Evolutionary conservation across 2,329 filamentous ascomycete genomes (phyloP).

Genomic region (Penicillium palitans): DNA sequence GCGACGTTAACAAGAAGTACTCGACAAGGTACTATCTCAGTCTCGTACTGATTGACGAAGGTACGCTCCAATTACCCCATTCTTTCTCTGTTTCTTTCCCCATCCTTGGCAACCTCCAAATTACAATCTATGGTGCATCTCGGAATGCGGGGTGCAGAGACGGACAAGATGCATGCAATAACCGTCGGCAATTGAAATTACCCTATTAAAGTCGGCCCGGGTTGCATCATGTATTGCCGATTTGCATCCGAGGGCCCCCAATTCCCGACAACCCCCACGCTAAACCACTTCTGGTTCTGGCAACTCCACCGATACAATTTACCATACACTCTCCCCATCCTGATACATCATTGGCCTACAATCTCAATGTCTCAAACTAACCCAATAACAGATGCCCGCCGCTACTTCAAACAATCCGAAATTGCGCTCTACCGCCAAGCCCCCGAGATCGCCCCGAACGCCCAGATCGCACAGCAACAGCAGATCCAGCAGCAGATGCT

Average conservation of each 20-base stretch:
- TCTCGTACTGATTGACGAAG: slow-evolving; percentile 92
- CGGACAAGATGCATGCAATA: slow-evolving; percentile 27
- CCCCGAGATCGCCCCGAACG: slow-evolving; percentile 47
- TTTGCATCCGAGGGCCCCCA: slow-evolving; percentile 18
- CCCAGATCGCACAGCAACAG: slow-evolving; percentile 43
- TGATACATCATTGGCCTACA: slow-evolving; percentile 7
- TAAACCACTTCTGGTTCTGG: slow-evolving; percentile 26
- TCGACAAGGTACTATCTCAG: slow-evolving; percentile 97
- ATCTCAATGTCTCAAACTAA: slow-evolving; percentile 8
- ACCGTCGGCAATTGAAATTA: slow-evolving; percentile 40
- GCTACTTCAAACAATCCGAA: slow-evolving; percentile 99
- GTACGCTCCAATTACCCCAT: slow-evolving; percentile 44
- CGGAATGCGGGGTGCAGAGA: slow-evolving; percentile 6
- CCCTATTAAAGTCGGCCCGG: slow-evolving; percentile 21
- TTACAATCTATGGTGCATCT: slow-evolving; percentile 3
- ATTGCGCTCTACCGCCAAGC: slow-evolving; percentile 91
- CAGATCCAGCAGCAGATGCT: slow-evolving; percentile 42
- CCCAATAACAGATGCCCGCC: slow-evolving; percentile 69
- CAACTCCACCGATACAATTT: slow-evolving; percentile 21
- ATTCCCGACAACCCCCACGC: slow-evolving; percentile 34
- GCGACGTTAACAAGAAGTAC: slow-evolving; percentile 99
- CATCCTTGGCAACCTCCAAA: neutral
- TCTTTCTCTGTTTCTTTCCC: neutral
- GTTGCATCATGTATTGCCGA: slow-evolving; percentile 16
- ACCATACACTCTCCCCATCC: slow-evolving; percentile 15